A percentile compares a stretch with the other conserved stretches of the same genome.
Evolutionary conservation across 1,284 basidiomycete genomes (phyloP).

Genomic region (Agroathelia rolfsii): DNA sequence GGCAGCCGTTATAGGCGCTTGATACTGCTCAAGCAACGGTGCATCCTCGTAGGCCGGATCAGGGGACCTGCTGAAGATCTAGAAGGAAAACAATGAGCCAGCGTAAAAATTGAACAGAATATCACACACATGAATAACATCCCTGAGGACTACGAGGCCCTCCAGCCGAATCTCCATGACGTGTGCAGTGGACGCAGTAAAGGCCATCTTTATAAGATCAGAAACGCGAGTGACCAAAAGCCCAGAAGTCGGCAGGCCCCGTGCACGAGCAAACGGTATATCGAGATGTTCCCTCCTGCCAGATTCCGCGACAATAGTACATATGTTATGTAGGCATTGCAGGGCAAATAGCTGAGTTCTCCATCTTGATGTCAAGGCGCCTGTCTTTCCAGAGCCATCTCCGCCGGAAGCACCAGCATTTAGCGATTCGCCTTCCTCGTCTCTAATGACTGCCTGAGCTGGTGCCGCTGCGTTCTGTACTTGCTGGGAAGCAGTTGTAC

Average conservation of each 20-base stretch:
- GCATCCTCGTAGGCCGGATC: conserved; percentile 92
- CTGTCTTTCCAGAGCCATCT: conserved; percentile 25
- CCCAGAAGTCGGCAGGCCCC: conserved; percentile 35
- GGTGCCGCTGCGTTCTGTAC: conserved; percentile 47
- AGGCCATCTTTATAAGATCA: conserved; percentile 96
- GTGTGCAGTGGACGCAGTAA: conserved; percentile 92
- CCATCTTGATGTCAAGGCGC: conserved; percentile 94
- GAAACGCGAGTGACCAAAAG: conserved; percentile 76
- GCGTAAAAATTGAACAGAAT: conserved; percentile 2
- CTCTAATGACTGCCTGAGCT: conserved; percentile 47
- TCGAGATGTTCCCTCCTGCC: conserved; percentile 80
- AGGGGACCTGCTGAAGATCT: conserved; percentile 80
- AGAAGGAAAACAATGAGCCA: background rate
- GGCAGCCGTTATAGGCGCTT: conserved; percentile 96
- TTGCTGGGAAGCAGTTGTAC: conserved; percentile 74
- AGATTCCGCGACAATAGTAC: conserved; percentile 63
- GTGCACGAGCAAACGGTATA: conserved; percentile 48
- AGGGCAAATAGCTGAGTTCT: conserved; percentile 94
- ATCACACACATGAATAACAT: conserved; percentile 79
- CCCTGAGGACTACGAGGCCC: conserved; percentile 81
- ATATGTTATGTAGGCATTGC: conserved; percentile 86
- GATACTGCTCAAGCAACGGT: conserved; percentile 92
- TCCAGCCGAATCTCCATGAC: conserved; percentile 94
- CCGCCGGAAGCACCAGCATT: conserved; percentile 39
- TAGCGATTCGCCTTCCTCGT: conserved; percentile 89